Evolutionary conservation across 805 yeast genomes (phyloP).

Genomic region (Ogataea nakhonphanomensis): DNA sequence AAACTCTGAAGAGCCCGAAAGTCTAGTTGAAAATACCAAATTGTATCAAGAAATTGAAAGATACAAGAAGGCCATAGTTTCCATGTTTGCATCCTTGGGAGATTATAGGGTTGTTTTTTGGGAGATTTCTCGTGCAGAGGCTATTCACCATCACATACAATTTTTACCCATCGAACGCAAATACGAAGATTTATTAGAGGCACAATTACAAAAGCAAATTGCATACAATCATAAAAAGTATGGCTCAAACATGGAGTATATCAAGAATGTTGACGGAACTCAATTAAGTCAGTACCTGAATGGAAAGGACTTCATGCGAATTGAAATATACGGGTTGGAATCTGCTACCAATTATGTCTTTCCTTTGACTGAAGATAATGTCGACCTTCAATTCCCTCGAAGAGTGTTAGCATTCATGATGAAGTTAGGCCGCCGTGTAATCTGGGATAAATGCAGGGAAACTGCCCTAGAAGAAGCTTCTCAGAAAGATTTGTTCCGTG

Average conservation of each 20-base stretch:
- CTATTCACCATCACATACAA: constrained; percentile 77
- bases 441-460: constrained; percentile 79
- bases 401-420: constrained; percentile 67
- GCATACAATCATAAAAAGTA: constrained; percentile 9
- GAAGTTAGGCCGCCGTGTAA: constrained; percentile 55
- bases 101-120: constrained; percentile 57
- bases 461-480: constrained; percentile 54
- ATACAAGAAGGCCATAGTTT: constrained; percentile 46
- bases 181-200: constrained; percentile 40
- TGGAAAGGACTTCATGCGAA: constrained; percentile 37
- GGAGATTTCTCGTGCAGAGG: constrained; percentile 61
- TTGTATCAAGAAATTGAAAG: constrained; percentile 42
- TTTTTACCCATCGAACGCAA: constrained; percentile 58
- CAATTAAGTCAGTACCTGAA: constrained; percentile 26
- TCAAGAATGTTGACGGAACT: constrained; percentile 17
- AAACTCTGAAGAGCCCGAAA: constrained; percentile 22
- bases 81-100: constrained; percentile 41
- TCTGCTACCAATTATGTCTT: constrained; percentile 25
- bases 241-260: constrained; percentile 3
- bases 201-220: constrained; percentile 30
- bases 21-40: constrained; percentile 32
- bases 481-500: constrained; percentile 64
- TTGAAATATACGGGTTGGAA: constrained; percentile 23
- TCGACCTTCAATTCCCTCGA: constrained; percentile 84
- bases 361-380: constrained; percentile 26